Evolutionary conservation across 2,329 filamentous ascomycete species (phyloP).

Genomic region (Botryosphaeria dothidea): DNA sequence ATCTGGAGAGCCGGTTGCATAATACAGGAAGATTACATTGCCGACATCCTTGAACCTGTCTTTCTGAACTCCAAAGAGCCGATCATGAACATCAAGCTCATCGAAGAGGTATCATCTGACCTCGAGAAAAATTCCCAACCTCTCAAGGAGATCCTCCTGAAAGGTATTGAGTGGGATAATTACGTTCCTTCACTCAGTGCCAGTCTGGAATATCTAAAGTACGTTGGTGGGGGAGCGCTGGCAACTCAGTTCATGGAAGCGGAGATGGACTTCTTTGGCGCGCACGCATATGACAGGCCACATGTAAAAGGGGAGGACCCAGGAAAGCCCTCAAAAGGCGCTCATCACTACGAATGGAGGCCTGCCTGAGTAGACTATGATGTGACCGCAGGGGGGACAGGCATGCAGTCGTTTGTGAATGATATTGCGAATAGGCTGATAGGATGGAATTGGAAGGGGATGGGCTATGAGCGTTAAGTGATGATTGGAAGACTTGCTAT

Average conservation of each 20-base stretch:
- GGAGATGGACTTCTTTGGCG: slow-evolving; percentile 62
- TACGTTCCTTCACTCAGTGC: slow-evolving; percentile 56
- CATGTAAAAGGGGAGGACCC: slow-evolving; percentile 45
- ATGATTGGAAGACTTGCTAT: no score
- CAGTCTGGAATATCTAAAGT: slow-evolving; percentile 61
- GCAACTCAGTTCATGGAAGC: slow-evolving; percentile 63
- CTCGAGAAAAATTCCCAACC: slow-evolving; percentile 45
- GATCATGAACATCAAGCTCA: slow-evolving; percentile 40
- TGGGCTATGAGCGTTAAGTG: no score
- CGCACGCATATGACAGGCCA: slow-evolving; percentile 53
- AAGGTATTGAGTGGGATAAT: slow-evolving; percentile 50
- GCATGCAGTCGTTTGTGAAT: no score
- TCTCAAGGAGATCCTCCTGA: slow-evolving; percentile 53
- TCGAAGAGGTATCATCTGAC: slow-evolving; percentile 47
- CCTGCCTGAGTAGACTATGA: no score
- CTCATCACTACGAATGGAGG: slow-evolving; percentile 55
- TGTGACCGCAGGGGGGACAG: no score
- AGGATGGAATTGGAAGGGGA: no score
- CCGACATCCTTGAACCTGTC: slow-evolving; percentile 48
- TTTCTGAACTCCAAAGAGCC: slow-evolving; percentile 29
- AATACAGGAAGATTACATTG: slow-evolving; percentile 58
- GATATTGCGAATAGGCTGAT: no score
- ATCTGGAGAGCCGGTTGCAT: slow-evolving; percentile 64
- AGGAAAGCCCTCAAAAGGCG: slow-evolving; percentile 48
- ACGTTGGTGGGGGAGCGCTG: slow-evolving; percentile 51